Conservation (phyloP, 495 filamentous ascomycete species). For the Achaetomiella virescens region DNA sequence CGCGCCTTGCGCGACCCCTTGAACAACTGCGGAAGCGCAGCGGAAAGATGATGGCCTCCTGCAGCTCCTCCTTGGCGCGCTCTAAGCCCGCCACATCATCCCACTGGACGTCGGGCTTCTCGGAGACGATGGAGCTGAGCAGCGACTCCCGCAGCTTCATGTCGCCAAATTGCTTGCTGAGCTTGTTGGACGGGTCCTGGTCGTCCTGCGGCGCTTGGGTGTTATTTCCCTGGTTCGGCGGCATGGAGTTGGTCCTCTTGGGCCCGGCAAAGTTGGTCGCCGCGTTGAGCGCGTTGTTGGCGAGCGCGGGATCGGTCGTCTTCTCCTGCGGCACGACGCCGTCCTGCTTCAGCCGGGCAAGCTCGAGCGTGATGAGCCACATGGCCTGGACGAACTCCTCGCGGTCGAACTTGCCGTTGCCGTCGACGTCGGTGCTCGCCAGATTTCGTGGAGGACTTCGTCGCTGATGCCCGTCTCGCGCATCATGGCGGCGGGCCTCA, state of each 20-base stretch:
- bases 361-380: neutral
- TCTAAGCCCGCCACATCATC: too few relatives aligned
- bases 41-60: too few relatives aligned
- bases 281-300: neutral
- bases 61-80: too few relatives aligned
- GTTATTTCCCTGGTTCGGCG: neutral
- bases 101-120: too few relatives aligned
- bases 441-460: neutral
- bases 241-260: neutral
- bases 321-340: neutral
- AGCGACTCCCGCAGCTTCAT: too few relatives aligned
- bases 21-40: too few relatives aligned
- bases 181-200: too few relatives aligned
- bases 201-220: too few relatives aligned
- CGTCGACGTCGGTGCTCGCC: neutral
- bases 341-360: neutral
- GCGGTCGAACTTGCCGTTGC: neutral
- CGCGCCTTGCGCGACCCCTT: too few relatives aligned
- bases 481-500: neutral
- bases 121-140: too few relatives aligned
- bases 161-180: too few relatives aligned
- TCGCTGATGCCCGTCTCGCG: neutral
- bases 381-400: neutral
- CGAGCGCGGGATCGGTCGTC: neutral
- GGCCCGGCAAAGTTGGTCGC: neutral